Evolutionary conservation across 345 rosid genomes (phyloP).

Genomic region (Brassica napus): Da-Ae NC_063452.1:22075501-22076000

Average conservation of each 20-base stretch:
- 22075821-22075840: neutral
- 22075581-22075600: slow-evolving; percentile 26
- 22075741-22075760: slow-evolving; percentile 17
- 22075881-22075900: neutral
- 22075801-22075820: neutral
- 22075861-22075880: neutral
- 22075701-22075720: neutral
- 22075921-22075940: no score
- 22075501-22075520: neutral
- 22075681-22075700: neutral
- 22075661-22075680: neutral
- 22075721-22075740: neutral
- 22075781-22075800: neutral
- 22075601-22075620: slow-evolving; percentile 41
- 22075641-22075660: neutral
- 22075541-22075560: neutral
- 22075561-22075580: slow-evolving; percentile 11
- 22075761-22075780: slow-evolving; percentile 23
- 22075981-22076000: slow-evolving; percentile 65
- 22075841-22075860: neutral
- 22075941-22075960: no score
- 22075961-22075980: no score
- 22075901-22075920: neutral
- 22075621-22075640: neutral
- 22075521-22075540: neutral